Evolutionary conservation across 768 basidiomycete genomes (phyloP).

Genomic region (Lentinus brumalis): DNA sequence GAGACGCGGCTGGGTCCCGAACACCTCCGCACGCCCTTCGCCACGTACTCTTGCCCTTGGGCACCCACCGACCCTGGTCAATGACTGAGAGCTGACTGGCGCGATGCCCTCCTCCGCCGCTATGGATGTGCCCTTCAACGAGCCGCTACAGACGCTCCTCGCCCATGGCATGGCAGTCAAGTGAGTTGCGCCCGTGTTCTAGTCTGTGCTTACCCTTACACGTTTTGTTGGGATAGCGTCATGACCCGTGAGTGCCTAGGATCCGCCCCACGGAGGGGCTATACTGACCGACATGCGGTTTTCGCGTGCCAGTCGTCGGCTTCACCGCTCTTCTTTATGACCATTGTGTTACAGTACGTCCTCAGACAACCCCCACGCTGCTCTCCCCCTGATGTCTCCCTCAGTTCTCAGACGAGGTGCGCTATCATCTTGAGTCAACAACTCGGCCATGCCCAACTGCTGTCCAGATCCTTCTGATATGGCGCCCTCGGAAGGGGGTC

Average conservation of each 20-base stretch:
- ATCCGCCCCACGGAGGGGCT: neutral
- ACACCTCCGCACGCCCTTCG: neutral
- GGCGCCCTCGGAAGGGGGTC: conserved; percentile 24
- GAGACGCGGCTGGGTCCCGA: neutral
- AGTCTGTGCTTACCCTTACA: conserved; percentile 7
- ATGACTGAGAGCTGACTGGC: conserved; percentile 14
- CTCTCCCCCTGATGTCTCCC: neutral
- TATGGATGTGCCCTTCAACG: conserved; percentile 19
- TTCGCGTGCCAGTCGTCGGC: conserved; percentile 23
- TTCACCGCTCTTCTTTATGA: conserved; percentile 30
- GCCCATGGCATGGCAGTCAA: conserved; percentile 26
- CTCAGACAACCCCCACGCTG: neutral
- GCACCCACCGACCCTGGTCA: neutral
- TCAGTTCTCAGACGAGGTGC: conserved; percentile 29
- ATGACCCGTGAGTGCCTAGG: conserved; percentile 24
- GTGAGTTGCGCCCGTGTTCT: conserved; percentile 20
- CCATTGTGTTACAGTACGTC: conserved; percentile 29
- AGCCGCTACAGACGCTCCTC: conserved; percentile 23
- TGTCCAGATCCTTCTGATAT: conserved; percentile 26
- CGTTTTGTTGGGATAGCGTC: conserved; percentile 24
- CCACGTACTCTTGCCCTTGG: neutral
- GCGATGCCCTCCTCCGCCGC: conserved; percentile 21
- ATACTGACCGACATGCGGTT: neutral
- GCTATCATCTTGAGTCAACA: neutral
- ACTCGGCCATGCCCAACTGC: neutral